Conservation (phyloP, 1,284 basidiomycete species). For the Erythrobasidium hasegawianum region DNA sequence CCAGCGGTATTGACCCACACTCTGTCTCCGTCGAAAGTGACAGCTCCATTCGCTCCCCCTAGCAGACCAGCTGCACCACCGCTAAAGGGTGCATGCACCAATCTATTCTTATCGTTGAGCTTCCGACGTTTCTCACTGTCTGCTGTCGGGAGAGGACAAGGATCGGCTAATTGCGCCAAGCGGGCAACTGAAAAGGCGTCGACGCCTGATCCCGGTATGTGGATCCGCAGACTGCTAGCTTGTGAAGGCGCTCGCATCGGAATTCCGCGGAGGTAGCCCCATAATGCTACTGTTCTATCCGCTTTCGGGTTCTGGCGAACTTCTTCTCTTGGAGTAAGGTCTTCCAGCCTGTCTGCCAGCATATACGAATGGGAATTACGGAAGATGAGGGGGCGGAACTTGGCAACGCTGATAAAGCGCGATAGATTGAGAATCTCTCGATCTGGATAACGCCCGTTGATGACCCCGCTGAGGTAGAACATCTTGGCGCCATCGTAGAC, state of each 20-base stretch:
- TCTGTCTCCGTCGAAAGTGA: slow-evolving; percentile 97
- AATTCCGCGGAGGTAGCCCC: slow-evolving; percentile 90
- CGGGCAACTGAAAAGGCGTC: slow-evolving; percentile 57
- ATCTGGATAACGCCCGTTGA: slow-evolving; percentile 98
- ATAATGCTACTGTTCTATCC: slow-evolving; percentile 85
- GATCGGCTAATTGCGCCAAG: slow-evolving; percentile 76
- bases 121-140: slow-evolving; percentile 90
- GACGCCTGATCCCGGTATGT: slow-evolving; percentile 92
- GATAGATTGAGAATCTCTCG: slow-evolving; percentile 92
- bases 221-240: slow-evolving; percentile 70
- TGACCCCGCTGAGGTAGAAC: slow-evolving; percentile 94
- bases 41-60: slow-evolving; percentile 66
- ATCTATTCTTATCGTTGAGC: slow-evolving; percentile 90
- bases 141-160: slow-evolving; percentile 86
- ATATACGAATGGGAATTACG: slow-evolving; percentile 93
- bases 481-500: slow-evolving; percentile 98
- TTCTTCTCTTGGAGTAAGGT: slow-evolving; percentile 83
- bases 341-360: slow-evolving; percentile 91
- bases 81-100: slow-evolving; percentile 97
- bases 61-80: slow-evolving; percentile 53
- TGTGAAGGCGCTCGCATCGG: slow-evolving; percentile 61
- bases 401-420: slow-evolving; percentile 93
- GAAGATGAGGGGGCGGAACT: slow-evolving; percentile 95
- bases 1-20: slow-evolving; percentile 98
- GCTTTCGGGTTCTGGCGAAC: slow-evolving; percentile 79